Percentiles rank a stretch among this genome's conserved stretches.
These are phyloP conservation scores for Alternaria sp. DNA, from an alignment of 2,329 filamentous ascomycete genomes.

Conservation along the genomic window DNA sequence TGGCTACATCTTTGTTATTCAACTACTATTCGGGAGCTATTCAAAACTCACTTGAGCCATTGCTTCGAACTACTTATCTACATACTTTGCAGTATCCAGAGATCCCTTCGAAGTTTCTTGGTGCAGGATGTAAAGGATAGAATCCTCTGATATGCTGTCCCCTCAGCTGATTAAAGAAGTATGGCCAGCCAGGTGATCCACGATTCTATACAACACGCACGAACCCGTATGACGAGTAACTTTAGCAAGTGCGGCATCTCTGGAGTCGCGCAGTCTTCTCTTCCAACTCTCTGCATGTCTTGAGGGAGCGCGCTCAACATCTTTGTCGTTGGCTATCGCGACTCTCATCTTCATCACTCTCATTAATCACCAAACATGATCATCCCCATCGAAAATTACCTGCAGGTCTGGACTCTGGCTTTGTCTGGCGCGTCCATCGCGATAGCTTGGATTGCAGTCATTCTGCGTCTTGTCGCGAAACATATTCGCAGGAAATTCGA, in stretches of 20 bases:
- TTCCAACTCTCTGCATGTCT: not conserved
- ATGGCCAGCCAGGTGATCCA: not conserved
- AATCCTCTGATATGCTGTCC: not conserved
- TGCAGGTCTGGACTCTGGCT: not conserved
- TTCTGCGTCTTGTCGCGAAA: not conserved
- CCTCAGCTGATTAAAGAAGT: not conserved
- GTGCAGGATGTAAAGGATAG: not conserved
- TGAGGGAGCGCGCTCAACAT: not conserved
- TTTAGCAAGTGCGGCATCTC: not conserved
- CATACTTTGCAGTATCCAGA: not conserved
- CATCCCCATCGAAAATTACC: not conserved
- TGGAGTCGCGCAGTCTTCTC: not conserved
- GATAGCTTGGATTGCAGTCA: not conserved
- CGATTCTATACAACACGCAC: not conserved
- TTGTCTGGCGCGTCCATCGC: not conserved
- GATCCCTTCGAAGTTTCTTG: not conserved
- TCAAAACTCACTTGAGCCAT: not conserved
- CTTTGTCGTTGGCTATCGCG: not conserved
- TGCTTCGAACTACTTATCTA: not conserved
- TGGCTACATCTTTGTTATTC: not conserved
- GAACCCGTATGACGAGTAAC: not conserved
- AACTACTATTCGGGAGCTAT: not conserved
- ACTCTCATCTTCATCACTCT: not conserved
- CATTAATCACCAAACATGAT: not conserved
- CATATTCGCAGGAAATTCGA: not conserved